Evolutionary conservation across 805 yeast genomes (phyloP).

Genomic region (Isabelozyma pseudorhagii): DNA sequence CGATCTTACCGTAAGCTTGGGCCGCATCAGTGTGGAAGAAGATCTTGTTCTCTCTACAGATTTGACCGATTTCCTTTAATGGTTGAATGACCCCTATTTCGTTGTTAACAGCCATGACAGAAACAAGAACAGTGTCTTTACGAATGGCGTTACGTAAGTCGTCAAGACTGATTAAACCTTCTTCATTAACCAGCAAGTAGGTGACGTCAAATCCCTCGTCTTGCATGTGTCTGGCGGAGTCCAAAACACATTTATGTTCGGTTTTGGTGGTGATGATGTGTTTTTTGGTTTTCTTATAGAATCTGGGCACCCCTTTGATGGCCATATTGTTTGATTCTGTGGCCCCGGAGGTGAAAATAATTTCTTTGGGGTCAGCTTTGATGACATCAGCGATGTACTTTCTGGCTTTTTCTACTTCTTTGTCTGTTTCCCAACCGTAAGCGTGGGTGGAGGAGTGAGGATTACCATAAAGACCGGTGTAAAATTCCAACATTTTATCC

Average conservation of each 20-base stretch:
- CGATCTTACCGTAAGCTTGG: slow-evolving; percentile 93
- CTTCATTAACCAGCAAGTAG: slow-evolving; percentile 75
- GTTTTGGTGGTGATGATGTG: slow-evolving; percentile 96
- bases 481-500: slow-evolving; percentile 80
- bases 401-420: slow-evolving; percentile 86
- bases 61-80: slow-evolving; percentile 83
- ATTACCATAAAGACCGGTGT: slow-evolving; percentile 93
- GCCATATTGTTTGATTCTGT: slow-evolving; percentile 96
- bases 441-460: slow-evolving; percentile 97
- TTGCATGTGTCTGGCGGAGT: slow-evolving; percentile 89
- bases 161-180: slow-evolving; percentile 78
- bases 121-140: slow-evolving; percentile 86
- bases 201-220: slow-evolving; percentile 98
- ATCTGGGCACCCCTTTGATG: slow-evolving; percentile 92
- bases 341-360: slow-evolving; percentile 96
- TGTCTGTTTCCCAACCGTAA: slow-evolving; percentile 98
- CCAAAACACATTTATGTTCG: slow-evolving; percentile 98
- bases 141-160: slow-evolving; percentile 80
- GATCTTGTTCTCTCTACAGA: slow-evolving; percentile 83
- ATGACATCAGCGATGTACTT: slow-evolving; percentile 77
- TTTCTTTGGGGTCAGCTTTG: slow-evolving; percentile 94
- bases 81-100: slow-evolving; percentile 99
- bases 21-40: slow-evolving; percentile 98
- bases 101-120: slow-evolving; percentile 96
- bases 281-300: slow-evolving; percentile 83